Evolutionary conservation across 1,139 yeast genomes (phyloP), one percentile per base, ranked within the genome.

Genomic region (Yamadazyma mexicana): DNA sequence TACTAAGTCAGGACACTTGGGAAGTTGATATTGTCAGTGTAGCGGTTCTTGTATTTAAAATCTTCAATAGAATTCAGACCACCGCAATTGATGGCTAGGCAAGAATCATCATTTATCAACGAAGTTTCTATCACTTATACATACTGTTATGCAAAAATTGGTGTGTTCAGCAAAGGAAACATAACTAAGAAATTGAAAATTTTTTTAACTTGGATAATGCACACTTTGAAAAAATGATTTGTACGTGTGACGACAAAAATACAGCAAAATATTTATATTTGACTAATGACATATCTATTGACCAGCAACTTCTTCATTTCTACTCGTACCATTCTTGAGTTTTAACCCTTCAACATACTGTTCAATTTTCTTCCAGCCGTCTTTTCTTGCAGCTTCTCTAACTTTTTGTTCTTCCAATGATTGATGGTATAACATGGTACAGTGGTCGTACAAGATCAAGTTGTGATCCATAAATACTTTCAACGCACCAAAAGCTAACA

Each of bases 401-500:
- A 75, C 75, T 48, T 73, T 74, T 53, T 79, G 85, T 47, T 83
- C 87, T 50, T 80, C 83, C 47, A 83, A 68, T 31, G 82, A 79
- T 58, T 83, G 88, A 54, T 88, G 84, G 62, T 91, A 91, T 50
- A 88, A 68, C 56, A 87, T 77, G 16, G 95, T 86, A 59, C 98
- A 92, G 58, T 89, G 94, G 58, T 91, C 97, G 61, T 88, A 94
- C 33, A 92, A 71, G 8, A 84, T 82, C 12, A 96, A 95, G 59
- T 89, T 91, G 42, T 94, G 87, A 56, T 92, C 98, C 86, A 91
- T 82, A 55, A 94, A 91, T 44, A 88, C 86, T 60, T 91, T 89
- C 53, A 92, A 73, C 0, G 98, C 96, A 41, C 87, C 87, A 64
- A 81, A 89, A 3, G 96, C 92, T 72, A 92, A 79, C 42, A 88